phyloP scores from a whole-genome alignment of 257 asterid genomes.

The Leptodermis oblonga region DNA sequence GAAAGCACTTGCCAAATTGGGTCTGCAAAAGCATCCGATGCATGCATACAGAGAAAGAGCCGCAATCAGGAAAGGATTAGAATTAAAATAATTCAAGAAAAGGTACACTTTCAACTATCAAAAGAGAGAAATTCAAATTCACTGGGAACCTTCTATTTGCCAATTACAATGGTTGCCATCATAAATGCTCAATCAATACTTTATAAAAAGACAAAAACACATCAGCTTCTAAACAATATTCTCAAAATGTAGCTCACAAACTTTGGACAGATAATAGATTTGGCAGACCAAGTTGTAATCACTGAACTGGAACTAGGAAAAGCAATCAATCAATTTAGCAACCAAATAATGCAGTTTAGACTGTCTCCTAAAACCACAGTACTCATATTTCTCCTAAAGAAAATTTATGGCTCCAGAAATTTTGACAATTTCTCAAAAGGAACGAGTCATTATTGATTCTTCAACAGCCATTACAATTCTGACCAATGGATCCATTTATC shows the following conservation, averaged over 20 bases:
- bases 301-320: background rate
- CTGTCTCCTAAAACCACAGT: background rate
- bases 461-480: background rate
- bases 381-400: background rate
- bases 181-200: background rate
- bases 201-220: background rate
- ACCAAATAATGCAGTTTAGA: background rate
- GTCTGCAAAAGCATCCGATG: constrained; percentile 48
- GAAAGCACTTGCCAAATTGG: constrained; percentile 64
- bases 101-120: background rate
- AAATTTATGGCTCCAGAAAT: background rate
- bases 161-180: background rate
- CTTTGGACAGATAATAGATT: background rate
- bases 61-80: constrained; percentile 1
- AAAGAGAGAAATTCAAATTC: background rate
- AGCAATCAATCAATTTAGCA: background rate
- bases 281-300: background rate
- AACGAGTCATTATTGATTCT: background rate
- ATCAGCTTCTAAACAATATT: background rate
- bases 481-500: background rate
- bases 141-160: background rate
- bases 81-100: background rate
- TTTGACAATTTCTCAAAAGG: background rate
- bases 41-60: constrained; percentile 33
- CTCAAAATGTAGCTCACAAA: background rate